phyloP scores from a whole-genome alignment of 2,329 filamentous ascomycete genomes.

The Phaeosphaeria sp. region DNA sequence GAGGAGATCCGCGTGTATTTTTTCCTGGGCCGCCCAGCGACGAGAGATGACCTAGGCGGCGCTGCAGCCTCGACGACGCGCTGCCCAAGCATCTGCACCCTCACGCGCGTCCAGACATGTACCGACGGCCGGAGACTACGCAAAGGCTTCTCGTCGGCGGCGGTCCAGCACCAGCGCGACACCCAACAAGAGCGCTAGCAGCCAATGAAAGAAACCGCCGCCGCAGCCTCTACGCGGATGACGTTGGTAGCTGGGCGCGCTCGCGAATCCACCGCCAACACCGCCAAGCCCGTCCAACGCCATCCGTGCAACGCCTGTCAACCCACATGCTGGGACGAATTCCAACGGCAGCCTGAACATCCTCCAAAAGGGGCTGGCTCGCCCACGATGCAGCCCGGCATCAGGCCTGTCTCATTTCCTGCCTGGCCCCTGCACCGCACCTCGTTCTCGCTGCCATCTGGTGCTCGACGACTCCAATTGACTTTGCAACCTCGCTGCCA shows the following conservation, averaged over 20 bases:
- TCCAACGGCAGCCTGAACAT: conserved; percentile 32
- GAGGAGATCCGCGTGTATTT: conserved; percentile 18
- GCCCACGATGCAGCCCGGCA: conserved; percentile 18
- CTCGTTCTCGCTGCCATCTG: background rate
- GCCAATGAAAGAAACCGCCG: conserved; percentile 18
- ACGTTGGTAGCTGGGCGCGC: conserved; percentile 18
- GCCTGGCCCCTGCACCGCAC: conserved; percentile 9
- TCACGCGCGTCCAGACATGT: background rate
- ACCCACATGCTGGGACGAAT: conserved; percentile 18
- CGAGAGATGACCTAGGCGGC: conserved; percentile 7
- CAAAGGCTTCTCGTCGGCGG: background rate
- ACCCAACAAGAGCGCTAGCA: conserved; percentile 22
- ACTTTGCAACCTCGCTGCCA: conserved; percentile 13
- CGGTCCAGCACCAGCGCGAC: conserved; percentile 15
- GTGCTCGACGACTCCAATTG: background rate
- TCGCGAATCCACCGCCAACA: conserved; percentile 25
- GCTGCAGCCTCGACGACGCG: background rate
- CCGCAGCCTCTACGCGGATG: conserved; percentile 29
- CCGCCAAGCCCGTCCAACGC: conserved; percentile 14
- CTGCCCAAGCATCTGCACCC: too few relatives aligned
- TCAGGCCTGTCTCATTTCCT: conserved; percentile 20
- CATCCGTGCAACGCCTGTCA: conserved; percentile 32
- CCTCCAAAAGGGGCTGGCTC: conserved; percentile 16
- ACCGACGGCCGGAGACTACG: background rate
- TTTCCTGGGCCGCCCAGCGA: conserved; percentile 1